Base-by-base conservation (phyloP, 345 rosid genomes). In the Passiflora organensis region DNA sequence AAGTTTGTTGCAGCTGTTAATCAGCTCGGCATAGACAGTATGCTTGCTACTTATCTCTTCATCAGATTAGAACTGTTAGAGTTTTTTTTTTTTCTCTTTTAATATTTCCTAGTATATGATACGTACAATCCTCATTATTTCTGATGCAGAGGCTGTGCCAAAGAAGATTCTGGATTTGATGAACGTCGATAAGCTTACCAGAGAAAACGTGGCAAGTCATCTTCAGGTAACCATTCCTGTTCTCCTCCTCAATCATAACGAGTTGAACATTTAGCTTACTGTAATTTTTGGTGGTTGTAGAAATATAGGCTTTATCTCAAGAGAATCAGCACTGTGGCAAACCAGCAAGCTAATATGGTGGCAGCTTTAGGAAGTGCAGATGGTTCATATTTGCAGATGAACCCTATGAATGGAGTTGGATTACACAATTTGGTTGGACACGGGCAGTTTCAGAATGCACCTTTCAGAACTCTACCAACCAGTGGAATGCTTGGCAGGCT, bases 301-400 rank as follows among this genome's bases (percentile, higher is more conserved):
- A 84, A 89, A 62, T 89, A 80, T 45, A 77, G 97, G 55, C 84
- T 82, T 67, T 80, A 76, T 75, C 83, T 89, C 44, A 86, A 80
- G 79, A 79, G 84, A 68, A 76, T 82, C 51, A 82, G 89, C 59
- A 72, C 78, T 18, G 83, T 72, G 55, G 75, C 80, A 46, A 78
- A 65, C 69, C 89, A 82, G 66, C 91, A 84, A 67, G 86, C 87
- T 56, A 76, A 75, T 43, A 75, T 75, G 82, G 83, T 77, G 32
- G 82, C 78, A 38, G 75, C 75, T 51, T 60, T 70, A 19, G 74
- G 76, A 19, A 58, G 80, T 68, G 43, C 83, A 11, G 91, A 85
- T 67, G 60, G 82, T 25, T 77, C 82, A 19, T 85, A 76, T 69
- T 34, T 85, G 66, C 87, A 78, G 37, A 74, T 80, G 76, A 70